phyloP scores from a whole-genome alignment of 345 rosid genomes.

The Laguncularia racemosa region DNA sequence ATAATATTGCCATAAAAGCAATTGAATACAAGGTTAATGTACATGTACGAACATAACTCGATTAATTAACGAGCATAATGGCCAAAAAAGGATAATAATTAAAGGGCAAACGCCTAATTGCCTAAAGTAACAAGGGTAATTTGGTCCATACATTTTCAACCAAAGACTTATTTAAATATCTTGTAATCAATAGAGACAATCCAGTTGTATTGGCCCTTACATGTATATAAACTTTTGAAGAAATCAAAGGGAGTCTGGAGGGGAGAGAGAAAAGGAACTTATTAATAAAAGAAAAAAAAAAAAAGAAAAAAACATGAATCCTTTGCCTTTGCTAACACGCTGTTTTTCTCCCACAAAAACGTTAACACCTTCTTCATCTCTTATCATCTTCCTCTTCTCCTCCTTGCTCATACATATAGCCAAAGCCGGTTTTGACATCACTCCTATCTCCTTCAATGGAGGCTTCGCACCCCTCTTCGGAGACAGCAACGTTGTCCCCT shows the following conservation, averaged over 20 bases:
- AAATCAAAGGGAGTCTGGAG: not conserved
- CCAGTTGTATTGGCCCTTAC: not conserved
- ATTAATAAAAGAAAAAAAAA: not conserved
- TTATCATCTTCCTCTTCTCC: constrained; percentile 1
- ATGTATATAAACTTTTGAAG: constrained; percentile 1
- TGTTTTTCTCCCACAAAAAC: not conserved
- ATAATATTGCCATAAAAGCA: too few relatives aligned
- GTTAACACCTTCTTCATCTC: not conserved
- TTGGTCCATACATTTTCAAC: not conserved
- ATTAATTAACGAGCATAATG: not conserved
- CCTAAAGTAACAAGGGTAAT: constrained; percentile 3
- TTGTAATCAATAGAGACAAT: not conserved
- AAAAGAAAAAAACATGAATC: constrained; percentile 10
- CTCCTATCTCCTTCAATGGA: constrained; percentile 64
- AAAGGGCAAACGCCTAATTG: constrained; percentile 1
- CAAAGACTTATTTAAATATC: not conserved
- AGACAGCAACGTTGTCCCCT: constrained; percentile 67
- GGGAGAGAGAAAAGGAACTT: not conserved
- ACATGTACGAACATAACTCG: too few relatives aligned
- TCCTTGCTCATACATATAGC: not conserved
- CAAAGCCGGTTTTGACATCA: constrained; percentile 31
- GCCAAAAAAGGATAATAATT: not conserved
- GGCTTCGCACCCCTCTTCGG: constrained; percentile 84
- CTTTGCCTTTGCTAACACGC: not conserved
- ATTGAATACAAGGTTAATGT: too few relatives aligned